Conservation (phyloP, 306 rosid species). For the Begonia fuchsioides region DNA sequence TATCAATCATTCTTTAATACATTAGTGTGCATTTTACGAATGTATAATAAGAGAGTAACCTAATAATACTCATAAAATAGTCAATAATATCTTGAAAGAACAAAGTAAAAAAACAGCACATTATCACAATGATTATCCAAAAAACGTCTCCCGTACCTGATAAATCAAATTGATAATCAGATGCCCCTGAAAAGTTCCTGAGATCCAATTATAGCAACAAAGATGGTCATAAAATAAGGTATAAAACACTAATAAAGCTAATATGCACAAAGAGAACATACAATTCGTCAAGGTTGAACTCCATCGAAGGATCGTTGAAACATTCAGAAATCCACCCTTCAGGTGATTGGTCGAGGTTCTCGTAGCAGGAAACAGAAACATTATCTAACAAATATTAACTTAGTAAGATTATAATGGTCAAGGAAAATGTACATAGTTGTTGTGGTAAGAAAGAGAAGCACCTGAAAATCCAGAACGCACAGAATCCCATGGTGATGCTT, state of each 20-base stretch:
- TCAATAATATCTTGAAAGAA: background rate
- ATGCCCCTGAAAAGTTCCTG: constrained; percentile 47
- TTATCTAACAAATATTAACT: constrained; percentile 27
- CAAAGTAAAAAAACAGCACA: background rate
- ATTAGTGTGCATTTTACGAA: too few relatives aligned
- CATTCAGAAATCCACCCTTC: constrained; percentile 73
- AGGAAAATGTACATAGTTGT: background rate
- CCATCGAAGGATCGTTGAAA: constrained; percentile 53
- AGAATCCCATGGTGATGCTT: constrained; percentile 32
- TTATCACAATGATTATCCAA: background rate
- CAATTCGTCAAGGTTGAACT: constrained; percentile 46
- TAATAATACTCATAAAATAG: too few relatives aligned
- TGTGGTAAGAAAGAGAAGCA: constrained; percentile 17
- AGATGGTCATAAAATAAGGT: too few relatives aligned
- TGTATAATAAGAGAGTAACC: too few relatives aligned
- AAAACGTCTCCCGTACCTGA: constrained; percentile 28
- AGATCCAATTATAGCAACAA: constrained; percentile 18
- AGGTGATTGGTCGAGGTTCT: constrained; percentile 42
- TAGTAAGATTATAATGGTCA: constrained; percentile 8
- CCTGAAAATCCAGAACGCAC: constrained; percentile 40
- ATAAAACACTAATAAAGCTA: constrained; percentile 4
- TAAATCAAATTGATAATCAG: constrained; percentile 37
- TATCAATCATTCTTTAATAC: too few relatives aligned
- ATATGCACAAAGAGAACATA: constrained; percentile 28
- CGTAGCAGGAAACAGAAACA: constrained; percentile 31